Evolutionary conservation across 192 early-diverging fungal species (phyloP).

Genomic region (Coemansia sp.): DNA sequence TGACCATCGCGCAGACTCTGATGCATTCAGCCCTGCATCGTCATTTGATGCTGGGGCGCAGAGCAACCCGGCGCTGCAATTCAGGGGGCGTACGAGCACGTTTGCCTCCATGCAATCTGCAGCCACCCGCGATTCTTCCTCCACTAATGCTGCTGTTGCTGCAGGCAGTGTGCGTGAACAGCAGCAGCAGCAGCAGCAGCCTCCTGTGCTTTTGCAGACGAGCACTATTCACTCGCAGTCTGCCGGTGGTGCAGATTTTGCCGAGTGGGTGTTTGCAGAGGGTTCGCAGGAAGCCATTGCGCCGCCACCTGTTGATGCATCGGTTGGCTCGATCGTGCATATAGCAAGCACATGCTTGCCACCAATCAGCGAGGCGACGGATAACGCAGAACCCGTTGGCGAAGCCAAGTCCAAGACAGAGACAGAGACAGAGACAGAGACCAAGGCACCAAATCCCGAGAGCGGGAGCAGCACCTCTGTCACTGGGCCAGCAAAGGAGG

Average conservation of each 20-base stretch:
- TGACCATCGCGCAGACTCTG: slow-evolving; percentile 10
- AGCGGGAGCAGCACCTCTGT: no score
- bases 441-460: background rate
- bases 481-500: background rate
- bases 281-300: slow-evolving; percentile 10
- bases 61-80: background rate
- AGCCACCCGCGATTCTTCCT: no score
- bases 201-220: background rate
- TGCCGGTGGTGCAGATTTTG: slow-evolving; percentile 14
- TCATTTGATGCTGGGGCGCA: background rate
- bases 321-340: slow-evolving; percentile 35
- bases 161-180: background rate
- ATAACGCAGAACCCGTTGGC: background rate
- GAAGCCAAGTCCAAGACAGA: no score
- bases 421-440: no score
- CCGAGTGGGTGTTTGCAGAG: slow-evolving; percentile 45
- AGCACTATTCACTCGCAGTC: background rate
- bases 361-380: slow-evolving; percentile 12
- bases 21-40: slow-evolving; percentile 2
- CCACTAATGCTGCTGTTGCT: no score
- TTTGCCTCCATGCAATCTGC: no score
- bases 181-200: slow-evolving; percentile 3
- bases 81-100: slow-evolving; percentile 10
- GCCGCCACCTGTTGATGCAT: background rate
- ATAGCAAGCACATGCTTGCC: slow-evolving; percentile 11